These are phyloP conservation scores for Talaromyces sp. DNA, from an alignment of 2,329 filamentous ascomycete genomes.

Conservation along the genomic window DNA sequence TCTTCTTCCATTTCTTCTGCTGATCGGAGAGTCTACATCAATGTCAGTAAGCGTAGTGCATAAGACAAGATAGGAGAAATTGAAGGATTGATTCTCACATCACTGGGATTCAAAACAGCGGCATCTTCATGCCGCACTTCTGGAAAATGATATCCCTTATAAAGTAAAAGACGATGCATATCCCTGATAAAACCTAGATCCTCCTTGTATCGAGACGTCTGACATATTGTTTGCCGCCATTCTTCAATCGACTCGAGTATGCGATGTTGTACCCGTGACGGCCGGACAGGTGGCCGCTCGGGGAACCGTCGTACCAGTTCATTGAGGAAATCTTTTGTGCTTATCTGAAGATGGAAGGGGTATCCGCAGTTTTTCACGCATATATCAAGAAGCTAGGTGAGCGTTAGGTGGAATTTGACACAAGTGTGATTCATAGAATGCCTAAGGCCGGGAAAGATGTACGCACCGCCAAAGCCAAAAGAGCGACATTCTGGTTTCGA, in stretches of 20 bases:
- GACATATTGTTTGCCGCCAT: conserved; percentile 97
- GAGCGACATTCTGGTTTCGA: conserved; percentile 89
- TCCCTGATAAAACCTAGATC: conserved; percentile 93
- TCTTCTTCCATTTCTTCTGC: conserved; percentile 99
- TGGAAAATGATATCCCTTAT: conserved; percentile 95
- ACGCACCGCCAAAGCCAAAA: conserved; percentile 71
- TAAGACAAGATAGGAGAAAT: conserved; percentile 9
- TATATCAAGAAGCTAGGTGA: conserved; percentile 74
- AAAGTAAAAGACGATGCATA: conserved; percentile 92
- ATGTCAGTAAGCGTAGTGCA: conserved; percentile 18
- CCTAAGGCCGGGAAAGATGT: conserved; percentile 11
- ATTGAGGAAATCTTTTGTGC: conserved; percentile 97
- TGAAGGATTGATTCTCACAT: conserved; percentile 60
- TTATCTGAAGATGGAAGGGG: conserved; percentile 96
- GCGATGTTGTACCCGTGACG: conserved; percentile 80
- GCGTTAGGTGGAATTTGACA: background rate
- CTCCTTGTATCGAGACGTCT: conserved; percentile 95
- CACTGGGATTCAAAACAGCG: conserved; percentile 91
- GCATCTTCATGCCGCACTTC: conserved; percentile 90
- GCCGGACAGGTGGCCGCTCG: conserved; percentile 80
- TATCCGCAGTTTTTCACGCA: conserved; percentile 99
- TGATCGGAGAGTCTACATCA: conserved; percentile 75
- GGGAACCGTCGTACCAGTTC: conserved; percentile 95
- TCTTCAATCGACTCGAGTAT: conserved; percentile 97
- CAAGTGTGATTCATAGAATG: background rate